These are phyloP conservation scores for Beta vulgaris DNA, from an alignment of 148 eudicot species.

Conservation along the genomic window DNA sequence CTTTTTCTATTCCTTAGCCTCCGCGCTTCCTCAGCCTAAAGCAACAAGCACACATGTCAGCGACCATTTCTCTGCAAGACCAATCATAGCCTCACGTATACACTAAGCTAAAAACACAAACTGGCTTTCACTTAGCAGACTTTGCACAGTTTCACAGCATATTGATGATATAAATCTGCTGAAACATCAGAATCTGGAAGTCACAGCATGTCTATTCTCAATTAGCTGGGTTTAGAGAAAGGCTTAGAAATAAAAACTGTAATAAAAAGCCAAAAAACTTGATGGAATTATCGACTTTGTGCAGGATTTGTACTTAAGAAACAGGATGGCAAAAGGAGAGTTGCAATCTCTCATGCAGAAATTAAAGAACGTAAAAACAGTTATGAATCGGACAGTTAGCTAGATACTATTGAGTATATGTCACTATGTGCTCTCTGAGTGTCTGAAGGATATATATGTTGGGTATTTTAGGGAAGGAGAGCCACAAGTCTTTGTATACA, in stretches of 20 bases:
- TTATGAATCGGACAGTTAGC: too few relatives aligned
- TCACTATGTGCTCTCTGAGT: too few relatives aligned
- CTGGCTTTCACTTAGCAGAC: background rate
- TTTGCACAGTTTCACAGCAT: background rate
- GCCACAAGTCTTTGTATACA: background rate
- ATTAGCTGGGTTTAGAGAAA: too few relatives aligned
- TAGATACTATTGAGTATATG: too few relatives aligned
- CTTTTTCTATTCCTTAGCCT: constrained; percentile 58
- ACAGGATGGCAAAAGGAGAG: background rate
- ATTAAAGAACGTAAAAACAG: too few relatives aligned
- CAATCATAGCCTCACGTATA: background rate
- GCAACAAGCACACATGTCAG: constrained; percentile 12
- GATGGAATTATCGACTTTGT: background rate
- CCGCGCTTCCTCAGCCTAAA: constrained; percentile 87
- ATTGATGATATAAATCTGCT: background rate
- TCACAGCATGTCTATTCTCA: too few relatives aligned
- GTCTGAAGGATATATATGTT: too few relatives aligned
- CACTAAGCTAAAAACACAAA: background rate
- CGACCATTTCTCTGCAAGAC: background rate
- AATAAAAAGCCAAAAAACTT: background rate
- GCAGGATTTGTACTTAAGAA: background rate
- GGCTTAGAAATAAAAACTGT: background rate
- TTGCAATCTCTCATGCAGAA: too few relatives aligned
- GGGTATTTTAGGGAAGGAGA: too few relatives aligned
- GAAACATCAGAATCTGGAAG: too few relatives aligned